Evolutionary conservation across 176 grass and related monocot genomes (phyloP).

Genomic region (Oryza officinalis): DNA sequence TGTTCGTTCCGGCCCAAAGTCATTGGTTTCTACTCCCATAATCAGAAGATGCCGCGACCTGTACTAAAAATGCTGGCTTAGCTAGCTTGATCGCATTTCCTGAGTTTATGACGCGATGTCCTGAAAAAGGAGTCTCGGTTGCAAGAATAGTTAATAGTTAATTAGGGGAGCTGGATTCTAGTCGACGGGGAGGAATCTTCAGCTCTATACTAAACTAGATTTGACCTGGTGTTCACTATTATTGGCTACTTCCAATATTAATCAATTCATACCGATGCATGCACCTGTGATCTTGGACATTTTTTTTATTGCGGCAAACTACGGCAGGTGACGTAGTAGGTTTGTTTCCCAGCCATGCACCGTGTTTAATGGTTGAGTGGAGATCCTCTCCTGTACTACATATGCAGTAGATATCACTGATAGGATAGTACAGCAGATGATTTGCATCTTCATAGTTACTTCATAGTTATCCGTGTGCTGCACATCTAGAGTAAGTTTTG

Average conservation of each 20-base stretch:
- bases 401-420: too few species aligned
- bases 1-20: neutral
- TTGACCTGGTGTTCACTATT: constrained; percentile 19
- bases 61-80: constrained; percentile 23
- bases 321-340: neutral
- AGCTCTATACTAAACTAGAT: neutral
- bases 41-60: neutral
- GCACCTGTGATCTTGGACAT: constrained; percentile 12
- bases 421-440: too few species aligned
- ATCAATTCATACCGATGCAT: neutral
- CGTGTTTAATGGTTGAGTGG: too few species aligned
- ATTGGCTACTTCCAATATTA: constrained; percentile 21
- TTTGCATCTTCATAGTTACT: too few species aligned
- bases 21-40: neutral
- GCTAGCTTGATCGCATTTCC: neutral
- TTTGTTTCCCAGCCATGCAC: too few species aligned
- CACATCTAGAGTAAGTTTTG: too few species aligned
- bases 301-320: constrained; percentile 25
- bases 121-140: neutral
- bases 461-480: too few species aligned
- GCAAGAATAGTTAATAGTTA: constrained; percentile 10
- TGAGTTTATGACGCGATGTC: neutral
- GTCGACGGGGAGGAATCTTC: constrained; percentile 37
- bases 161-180: constrained; percentile 28
- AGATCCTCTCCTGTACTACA: too few species aligned